A percentile compares a stretch with the other conserved stretches of the same genome.
phyloP scores from a whole-genome alignment of 129 eudicot species.

The Centaurea solstitialis region DNA sequence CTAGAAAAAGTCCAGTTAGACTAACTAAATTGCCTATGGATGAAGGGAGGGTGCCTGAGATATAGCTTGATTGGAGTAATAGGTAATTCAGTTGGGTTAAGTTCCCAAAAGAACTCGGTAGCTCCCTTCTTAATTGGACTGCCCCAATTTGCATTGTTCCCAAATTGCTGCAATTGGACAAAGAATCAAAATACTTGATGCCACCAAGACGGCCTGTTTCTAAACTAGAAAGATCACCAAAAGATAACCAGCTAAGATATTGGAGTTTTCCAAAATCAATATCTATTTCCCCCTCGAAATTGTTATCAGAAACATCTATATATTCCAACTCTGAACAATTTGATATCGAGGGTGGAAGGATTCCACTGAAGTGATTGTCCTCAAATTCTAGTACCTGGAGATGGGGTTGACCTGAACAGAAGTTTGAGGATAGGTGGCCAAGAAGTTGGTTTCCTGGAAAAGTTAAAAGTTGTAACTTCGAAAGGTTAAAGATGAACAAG shows the following conservation, averaged over 20 bases:
- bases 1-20: background rate
- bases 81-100: background rate
- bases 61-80: background rate
- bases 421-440: slow-evolving; percentile 18
- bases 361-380: slow-evolving; percentile 29
- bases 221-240: background rate
- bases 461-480: background rate
- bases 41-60: slow-evolving; percentile 12
- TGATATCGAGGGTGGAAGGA: slow-evolving; percentile 18
- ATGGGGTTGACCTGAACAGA: slow-evolving; percentile 1
- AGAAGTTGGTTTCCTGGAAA: background rate
- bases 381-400: background rate
- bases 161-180: background rate
- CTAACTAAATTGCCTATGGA: slow-evolving; percentile 15
- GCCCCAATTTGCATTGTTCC: background rate
- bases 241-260: background rate
- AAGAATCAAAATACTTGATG: background rate
- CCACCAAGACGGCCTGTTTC: background rate
- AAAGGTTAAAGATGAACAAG: slow-evolving; percentile 10
- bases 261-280: slow-evolving; percentile 4
- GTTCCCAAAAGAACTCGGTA: background rate
- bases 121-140: background rate
- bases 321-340: slow-evolving; percentile 2
- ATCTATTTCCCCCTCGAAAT: slow-evolving; percentile 1
- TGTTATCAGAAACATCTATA: background rate